These are phyloP conservation scores for Xerocomellus chrysenteron DNA, from an alignment of 768 basidiomycete species.

Conservation along the genomic window DNA sequence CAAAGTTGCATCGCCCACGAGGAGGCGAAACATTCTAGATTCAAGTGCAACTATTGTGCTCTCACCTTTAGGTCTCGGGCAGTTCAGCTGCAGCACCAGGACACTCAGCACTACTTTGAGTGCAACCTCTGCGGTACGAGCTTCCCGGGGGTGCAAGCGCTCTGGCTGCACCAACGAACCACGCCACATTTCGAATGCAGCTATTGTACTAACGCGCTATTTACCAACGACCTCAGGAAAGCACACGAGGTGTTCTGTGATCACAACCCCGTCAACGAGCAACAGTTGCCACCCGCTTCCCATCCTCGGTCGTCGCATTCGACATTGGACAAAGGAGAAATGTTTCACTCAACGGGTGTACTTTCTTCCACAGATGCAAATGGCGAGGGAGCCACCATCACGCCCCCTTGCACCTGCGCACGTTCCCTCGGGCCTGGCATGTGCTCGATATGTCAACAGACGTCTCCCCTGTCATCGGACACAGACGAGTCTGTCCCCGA, in stretches of 20 bases:
- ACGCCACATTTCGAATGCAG: conserved; percentile 4
- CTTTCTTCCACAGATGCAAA: neutral
- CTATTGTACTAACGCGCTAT: neutral
- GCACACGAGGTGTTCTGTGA: conserved; percentile 8
- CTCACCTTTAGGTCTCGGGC: neutral
- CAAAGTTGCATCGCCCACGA: conserved; percentile 8
- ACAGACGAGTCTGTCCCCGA: neutral
- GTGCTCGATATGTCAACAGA: conserved; percentile 11
- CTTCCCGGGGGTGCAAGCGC: neutral
- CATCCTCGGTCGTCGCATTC: conserved; percentile 4
- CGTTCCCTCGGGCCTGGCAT: neutral
- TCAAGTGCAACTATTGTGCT: conserved; percentile 13
- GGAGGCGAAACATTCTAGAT: conserved; percentile 2
- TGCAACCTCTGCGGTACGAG: neutral
- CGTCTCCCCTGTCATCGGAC: neutral
- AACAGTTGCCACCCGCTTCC: neutral
- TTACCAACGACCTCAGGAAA: neutral
- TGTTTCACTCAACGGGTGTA: conserved; percentile 1
- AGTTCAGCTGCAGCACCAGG: conserved; percentile 11
- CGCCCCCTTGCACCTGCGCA: neutral
- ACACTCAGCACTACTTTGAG: conserved; percentile 1
- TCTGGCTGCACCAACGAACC: neutral
- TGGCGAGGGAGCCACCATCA: neutral
- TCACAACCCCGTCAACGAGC: conserved; percentile 2
- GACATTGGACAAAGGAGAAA: conserved; percentile 5